Percentiles rank a stretch among this genome's conserved stretches.
phyloP scores from a whole-genome alignment of 768 basidiomycete species.

The Serendipita sp. region DNA sequence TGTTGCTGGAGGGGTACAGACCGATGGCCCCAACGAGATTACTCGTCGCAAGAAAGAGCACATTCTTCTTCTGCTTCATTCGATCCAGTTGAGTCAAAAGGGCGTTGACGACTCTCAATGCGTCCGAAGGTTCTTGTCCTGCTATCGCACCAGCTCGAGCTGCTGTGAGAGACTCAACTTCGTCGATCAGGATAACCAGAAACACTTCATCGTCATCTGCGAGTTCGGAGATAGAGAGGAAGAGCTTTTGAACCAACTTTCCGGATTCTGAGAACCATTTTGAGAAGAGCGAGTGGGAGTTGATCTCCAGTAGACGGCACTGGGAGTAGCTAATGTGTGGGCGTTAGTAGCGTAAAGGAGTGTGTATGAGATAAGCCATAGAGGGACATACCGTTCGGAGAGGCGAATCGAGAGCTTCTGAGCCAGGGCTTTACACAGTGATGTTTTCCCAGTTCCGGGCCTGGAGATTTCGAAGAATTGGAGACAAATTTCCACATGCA shows the following conservation, averaged over 20 bases:
- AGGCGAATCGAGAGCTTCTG: constrained; percentile 90
- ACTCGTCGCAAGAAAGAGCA: constrained; percentile 90
- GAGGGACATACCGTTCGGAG: constrained; percentile 49
- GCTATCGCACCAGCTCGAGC: constrained; percentile 89
- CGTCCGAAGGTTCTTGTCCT: constrained; percentile 92
- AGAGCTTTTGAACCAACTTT: constrained; percentile 89
- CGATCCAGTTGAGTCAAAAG: constrained; percentile 94
- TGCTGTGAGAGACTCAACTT: constrained; percentile 91
- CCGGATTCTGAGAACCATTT: constrained; percentile 99
- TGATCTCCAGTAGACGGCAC: constrained; percentile 86
- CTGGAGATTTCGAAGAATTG: constrained; percentile 2
- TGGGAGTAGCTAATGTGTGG: constrained; percentile 50
- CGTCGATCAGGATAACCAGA: constrained; percentile 90
- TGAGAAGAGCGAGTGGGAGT: constrained; percentile 94
- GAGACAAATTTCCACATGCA: neutral
- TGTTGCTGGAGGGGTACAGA: constrained; percentile 20
- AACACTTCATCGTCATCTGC: constrained; percentile 86
- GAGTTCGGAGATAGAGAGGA: constrained; percentile 75
- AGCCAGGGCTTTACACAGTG: constrained; percentile 82
- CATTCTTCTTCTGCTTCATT: constrained; percentile 82
- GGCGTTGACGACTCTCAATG: constrained; percentile 89
- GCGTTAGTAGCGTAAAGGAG: constrained; percentile 1
- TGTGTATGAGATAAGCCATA: neutral
- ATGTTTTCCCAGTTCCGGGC: constrained; percentile 96
- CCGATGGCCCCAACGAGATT: constrained; percentile 92